phyloP scores from a whole-genome alignment of 75 land plant species.

The Pinus taeda region DNA sequence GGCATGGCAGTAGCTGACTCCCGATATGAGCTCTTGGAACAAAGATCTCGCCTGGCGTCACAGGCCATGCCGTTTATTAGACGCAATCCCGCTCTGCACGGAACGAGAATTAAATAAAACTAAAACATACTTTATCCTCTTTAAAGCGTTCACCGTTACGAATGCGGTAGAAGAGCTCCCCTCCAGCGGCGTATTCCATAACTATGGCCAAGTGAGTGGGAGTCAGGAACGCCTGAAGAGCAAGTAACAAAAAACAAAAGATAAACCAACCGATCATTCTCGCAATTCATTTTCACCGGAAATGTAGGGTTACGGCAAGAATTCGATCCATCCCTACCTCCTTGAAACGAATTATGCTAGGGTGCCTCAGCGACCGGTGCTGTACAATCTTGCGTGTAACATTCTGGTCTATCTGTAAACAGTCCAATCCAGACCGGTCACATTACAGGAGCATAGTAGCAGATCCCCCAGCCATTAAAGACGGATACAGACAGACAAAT shows the following conservation, averaged over 20 bases:
- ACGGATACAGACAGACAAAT: too few species aligned
- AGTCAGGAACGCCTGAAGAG: conserved; percentile 11
- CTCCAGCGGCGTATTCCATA: conserved; percentile 65
- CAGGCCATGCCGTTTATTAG: too few species aligned
- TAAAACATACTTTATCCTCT: conserved; percentile 18
- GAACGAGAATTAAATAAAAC: background rate
- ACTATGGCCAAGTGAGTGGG: conserved; percentile 62
- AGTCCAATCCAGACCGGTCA: background rate
- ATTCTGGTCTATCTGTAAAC: conserved; percentile 60
- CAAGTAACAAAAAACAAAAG: background rate
- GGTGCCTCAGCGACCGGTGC: conserved; percentile 56
- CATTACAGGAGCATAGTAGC: background rate
- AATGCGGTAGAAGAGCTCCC: conserved; percentile 59
- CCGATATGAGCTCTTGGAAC: conserved; percentile 45
- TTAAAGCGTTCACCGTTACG: conserved; percentile 59
- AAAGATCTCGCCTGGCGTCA: conserved; percentile 33
- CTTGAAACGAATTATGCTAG: conserved; percentile 69
- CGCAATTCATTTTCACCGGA: too few species aligned
- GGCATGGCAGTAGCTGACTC: conserved; percentile 43
- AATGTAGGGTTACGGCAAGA: background rate
- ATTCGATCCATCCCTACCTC: conserved; percentile 26
- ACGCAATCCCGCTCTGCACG: too few species aligned
- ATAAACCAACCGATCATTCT: too few species aligned
- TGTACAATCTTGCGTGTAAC: conserved; percentile 67
- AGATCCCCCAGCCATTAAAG: too few species aligned